Percentiles rank a stretch among this genome's conserved stretches.
Evolutionary conservation across 441 rosid genomes (phyloP).

Genomic region (Jatropha multifida): DNA sequence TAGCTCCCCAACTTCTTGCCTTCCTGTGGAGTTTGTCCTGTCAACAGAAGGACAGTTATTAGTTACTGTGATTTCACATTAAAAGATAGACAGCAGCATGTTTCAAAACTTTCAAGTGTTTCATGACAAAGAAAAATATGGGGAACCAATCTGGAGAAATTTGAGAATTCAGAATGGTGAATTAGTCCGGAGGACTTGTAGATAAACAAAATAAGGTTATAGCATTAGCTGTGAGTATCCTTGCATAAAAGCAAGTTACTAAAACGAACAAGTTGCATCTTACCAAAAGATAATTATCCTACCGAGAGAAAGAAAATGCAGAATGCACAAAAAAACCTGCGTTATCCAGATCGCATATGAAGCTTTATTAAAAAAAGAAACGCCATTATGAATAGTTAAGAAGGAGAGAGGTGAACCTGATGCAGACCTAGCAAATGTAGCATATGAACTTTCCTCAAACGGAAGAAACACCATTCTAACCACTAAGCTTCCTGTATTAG

Average conservation of each 20-base stretch:
- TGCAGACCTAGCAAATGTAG: conserved; percentile 95
- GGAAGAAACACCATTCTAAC: conserved; percentile 95
- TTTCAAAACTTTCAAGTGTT: background rate
- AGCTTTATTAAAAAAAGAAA: conserved; percentile 1
- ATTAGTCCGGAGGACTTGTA: background rate
- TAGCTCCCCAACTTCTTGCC: conserved; percentile 56
- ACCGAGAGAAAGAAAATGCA: background rate
- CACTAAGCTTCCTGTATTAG: conserved; percentile 78
- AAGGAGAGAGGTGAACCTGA: conserved; percentile 82
- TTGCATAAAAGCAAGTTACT: background rate
- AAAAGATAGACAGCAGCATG: background rate
- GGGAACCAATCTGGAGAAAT: background rate
- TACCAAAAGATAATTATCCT: background rate
- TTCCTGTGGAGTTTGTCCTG: conserved; percentile 57
- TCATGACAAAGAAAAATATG: background rate
- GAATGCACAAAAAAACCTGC: background rate
- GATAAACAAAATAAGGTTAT: background rate
- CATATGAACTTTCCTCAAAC: conserved; percentile 90
- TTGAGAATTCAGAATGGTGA: background rate
- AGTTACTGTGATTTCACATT: background rate
- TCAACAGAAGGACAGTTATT: conserved; percentile 22
- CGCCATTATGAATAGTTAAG: conserved; percentile 15
- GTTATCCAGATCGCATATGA: background rate
- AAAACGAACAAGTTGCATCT: background rate
- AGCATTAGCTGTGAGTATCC: background rate